Evolutionary conservation across 108 stramenopile genomes (phyloP).

Genomic region (Aurantiochytrium sp.): DNA sequence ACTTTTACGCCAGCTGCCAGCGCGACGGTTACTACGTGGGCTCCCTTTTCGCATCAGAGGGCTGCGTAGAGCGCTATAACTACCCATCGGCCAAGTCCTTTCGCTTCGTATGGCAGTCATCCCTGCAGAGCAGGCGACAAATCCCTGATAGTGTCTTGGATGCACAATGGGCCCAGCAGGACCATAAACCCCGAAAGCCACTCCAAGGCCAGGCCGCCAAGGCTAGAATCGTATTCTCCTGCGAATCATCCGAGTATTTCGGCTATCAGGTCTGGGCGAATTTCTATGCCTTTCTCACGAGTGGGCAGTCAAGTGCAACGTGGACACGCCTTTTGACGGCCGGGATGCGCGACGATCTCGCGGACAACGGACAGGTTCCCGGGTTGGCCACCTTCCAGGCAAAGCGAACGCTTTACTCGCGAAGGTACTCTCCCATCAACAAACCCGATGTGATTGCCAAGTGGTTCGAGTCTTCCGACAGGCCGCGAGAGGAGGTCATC

Average conservation of each 20-base stretch:
- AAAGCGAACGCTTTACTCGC: background rate
- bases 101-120: background rate
- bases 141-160: background rate
- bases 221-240: background rate
- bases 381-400: slow-evolving; percentile 6
- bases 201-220: background rate
- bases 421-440: background rate
- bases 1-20: background rate
- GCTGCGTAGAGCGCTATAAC: background rate
- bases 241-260: background rate
- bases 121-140: background rate
- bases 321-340: background rate
- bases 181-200: background rate
- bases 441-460: background rate
- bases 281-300: background rate
- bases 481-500: background rate
- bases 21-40: background rate
- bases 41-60: background rate
- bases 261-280: slow-evolving; percentile 2
- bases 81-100: background rate
- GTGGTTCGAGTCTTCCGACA: background rate
- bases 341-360: background rate
- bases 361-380: background rate
- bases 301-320: background rate
- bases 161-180: background rate